Percentiles rank a stretch among this genome's conserved stretches.
phyloP scores from a whole-genome alignment of 2,329 filamentous ascomycete genomes.

The Endoconidiophora laricicola region DNA sequence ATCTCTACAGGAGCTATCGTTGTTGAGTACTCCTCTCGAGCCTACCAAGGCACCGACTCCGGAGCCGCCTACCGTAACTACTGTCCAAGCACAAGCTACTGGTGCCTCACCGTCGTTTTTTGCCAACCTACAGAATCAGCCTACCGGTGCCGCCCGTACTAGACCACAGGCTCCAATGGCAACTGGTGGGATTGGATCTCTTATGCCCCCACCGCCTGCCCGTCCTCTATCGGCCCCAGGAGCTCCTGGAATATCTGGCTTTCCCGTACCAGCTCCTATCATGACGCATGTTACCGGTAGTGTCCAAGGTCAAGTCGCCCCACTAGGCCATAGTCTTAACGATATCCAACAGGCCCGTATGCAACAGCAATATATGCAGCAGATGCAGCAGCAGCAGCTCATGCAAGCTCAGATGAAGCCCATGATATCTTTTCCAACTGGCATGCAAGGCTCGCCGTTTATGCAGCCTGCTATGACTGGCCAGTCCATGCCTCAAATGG shows the following conservation, averaged over 20 bases:
- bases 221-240: conserved; percentile 78
- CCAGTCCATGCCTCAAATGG: conserved; percentile 23
- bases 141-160: conserved; percentile 28
- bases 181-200: conserved; percentile 12
- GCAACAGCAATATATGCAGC: conserved; percentile 41
- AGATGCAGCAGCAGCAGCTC: conserved; percentile 26
- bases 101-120: conserved; percentile 46
- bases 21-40: conserved; percentile 35
- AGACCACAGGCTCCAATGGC: conserved; percentile 18
- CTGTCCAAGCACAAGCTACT: conserved; percentile 27
- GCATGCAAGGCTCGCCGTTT: conserved; percentile 19
- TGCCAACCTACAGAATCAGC: conserved; percentile 19
- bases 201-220: conserved; percentile 55
- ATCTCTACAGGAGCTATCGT: conserved; percentile 43
- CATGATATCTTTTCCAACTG: conserved; percentile 24
- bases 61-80: conserved; percentile 19
- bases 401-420: conserved; percentile 24
- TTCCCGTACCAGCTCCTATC: conserved; percentile 51
- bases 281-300: conserved; percentile 72
- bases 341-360: conserved; percentile 52
- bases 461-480: conserved; percentile 37
- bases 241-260: conserved; percentile 56
- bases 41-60: conserved; percentile 27
- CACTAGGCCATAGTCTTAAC: conserved; percentile 59
- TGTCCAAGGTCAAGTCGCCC: conserved; percentile 44